These are phyloP conservation scores for Didymella lethalis DNA, from an alignment of 2,329 filamentous ascomycete species.

Conservation along the genomic window DNA sequence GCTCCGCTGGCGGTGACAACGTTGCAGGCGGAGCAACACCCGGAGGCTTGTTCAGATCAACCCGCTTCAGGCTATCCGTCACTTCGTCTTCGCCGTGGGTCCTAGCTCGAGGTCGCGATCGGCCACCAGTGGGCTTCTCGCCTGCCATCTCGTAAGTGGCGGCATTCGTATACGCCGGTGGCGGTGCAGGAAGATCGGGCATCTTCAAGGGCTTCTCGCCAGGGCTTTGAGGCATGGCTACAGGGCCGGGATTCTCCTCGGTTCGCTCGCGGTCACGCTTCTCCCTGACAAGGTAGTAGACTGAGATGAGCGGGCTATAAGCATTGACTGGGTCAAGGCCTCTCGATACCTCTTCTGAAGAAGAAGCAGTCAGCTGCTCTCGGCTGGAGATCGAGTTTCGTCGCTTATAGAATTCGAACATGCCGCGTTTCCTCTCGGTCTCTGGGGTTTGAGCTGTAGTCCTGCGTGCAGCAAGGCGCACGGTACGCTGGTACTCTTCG, in stretches of 20 bases:
- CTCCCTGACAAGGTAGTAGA: conserved; percentile 96
- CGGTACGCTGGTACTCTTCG: conserved; percentile 88
- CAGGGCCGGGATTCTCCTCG: conserved; percentile 66
- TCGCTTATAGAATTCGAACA: conserved; percentile 97
- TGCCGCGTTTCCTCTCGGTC: conserved; percentile 82
- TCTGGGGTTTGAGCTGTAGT: conserved; percentile 64
- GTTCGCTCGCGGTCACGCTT: conserved; percentile 82
- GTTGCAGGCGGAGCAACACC: conserved; percentile 59
- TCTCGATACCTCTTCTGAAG: conserved; percentile 81
- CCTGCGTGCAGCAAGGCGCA: conserved; percentile 74
- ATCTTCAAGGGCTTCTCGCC: conserved; percentile 67
- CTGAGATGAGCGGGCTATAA: conserved; percentile 87
- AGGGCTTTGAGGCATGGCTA: conserved; percentile 64
- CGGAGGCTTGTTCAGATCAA: conserved; percentile 63
- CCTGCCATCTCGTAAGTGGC: conserved; percentile 86
- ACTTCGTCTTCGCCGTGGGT: conserved; percentile 96
- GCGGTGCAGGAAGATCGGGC: conserved; percentile 80
- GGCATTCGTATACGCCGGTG: conserved; percentile 87
- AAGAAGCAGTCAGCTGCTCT: conserved; percentile 85
- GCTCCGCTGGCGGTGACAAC: conserved; percentile 63
- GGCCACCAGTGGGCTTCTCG: conserved; percentile 83
- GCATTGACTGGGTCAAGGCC: conserved; percentile 91
- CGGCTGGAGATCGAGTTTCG: conserved; percentile 88
- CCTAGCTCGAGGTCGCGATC: conserved; percentile 82
- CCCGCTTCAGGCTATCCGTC: conserved; percentile 73